A percentile compares a stretch with the other conserved stretches of the same genome.
Conservation (phyloP, 2,329 filamentous ascomycete genomes). For the Pezicula radicicola region DNA sequence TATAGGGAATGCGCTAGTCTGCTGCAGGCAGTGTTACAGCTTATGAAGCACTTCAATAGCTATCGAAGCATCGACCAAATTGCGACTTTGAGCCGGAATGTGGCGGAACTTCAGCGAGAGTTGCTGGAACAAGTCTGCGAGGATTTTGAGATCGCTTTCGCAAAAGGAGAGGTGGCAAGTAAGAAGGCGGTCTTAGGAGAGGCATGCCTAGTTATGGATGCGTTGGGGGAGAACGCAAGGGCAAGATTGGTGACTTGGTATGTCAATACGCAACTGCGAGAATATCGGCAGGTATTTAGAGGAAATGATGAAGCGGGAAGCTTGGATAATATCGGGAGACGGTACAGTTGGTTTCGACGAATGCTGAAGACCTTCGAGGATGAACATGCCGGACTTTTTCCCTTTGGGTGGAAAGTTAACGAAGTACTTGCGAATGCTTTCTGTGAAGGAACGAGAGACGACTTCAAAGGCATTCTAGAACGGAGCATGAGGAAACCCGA, state of each 20-base stretch:
- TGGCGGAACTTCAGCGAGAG: conserved; percentile 89
- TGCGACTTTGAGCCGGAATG: conserved; percentile 85
- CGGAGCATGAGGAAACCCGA: conserved; percentile 77
- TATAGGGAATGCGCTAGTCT: conserved; percentile 94
- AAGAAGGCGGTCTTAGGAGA: conserved; percentile 73
- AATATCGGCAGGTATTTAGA: conserved; percentile 93
- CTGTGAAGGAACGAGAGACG: conserved; percentile 91
- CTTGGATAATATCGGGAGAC: conserved; percentile 90
- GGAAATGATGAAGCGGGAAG: conserved; percentile 96
- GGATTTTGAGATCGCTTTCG: conserved; percentile 94
- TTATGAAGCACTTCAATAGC: conserved; percentile 98
- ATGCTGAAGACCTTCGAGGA: conserved; percentile 96
- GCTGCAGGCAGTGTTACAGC: conserved; percentile 90
- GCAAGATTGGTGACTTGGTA: conserved; percentile 90
- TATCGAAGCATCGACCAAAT: conserved; percentile 98
- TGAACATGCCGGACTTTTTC: conserved; percentile 87
- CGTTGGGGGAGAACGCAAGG: conserved; percentile 82
- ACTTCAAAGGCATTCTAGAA: conserved; percentile 91
- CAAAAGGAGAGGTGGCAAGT: conserved; percentile 75
- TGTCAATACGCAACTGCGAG: conserved; percentile 91
- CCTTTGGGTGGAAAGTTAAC: conserved; percentile 81
- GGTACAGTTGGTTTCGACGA: conserved; percentile 95
- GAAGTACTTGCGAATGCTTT: conserved; percentile 89
- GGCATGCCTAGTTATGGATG: conserved; percentile 91
- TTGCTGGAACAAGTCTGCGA: conserved; percentile 97